Evolutionary conservation across 2,329 filamentous ascomycete genomes (phyloP), one percentile per base, ranked within the genome.

Genomic region (Aureobasidium sp.): DNA sequence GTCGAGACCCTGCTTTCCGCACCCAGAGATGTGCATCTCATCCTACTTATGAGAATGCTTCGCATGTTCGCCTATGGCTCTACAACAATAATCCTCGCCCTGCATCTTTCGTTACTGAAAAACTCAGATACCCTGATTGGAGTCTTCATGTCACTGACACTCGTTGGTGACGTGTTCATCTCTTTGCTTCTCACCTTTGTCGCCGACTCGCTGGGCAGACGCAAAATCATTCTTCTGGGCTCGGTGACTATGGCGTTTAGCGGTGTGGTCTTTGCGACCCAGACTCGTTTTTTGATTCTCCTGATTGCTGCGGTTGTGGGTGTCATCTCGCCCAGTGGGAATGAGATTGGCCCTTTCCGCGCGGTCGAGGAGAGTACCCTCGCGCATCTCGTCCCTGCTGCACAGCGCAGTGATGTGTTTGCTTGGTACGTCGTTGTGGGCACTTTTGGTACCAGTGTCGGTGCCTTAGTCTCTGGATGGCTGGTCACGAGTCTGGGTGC

Each of bases 61-160:
- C 82, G 86, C 2, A 79, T 87, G 56, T 83, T 85, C 64, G 86
- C 84, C 6, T 88, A 87, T 68, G 85, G 85, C 59, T 75, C 77
- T 6, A 66, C 61, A 37, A 71, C 71, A 9, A 64, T 74, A 10
- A 68, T 74, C 36, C 67, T 74, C 12, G 72, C 71, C 2, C 63
- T 69, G 26, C 72, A 69, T 63, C 68, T 74, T 41, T 63, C 67
- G 17, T 63, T 64, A 1, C 67, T 73, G 0, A 66, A 67, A n/a
- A 62, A 67, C 59, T 67, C 68, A 2, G 71, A 73, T 43, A 65
- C 64, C 32, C 55, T 66, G n/a, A 71, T 73, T 36, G 72, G 71
- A 9, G 64, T 73, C 2, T 74, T 74, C 67, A 71, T 74, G 71
- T 71, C 70, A 10, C 60, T 73, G 15, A 73, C 72, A 1, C 64